Conservation (phyloP, 2,329 filamentous ascomycete genomes). For the Nothophaeocryptopus gaeumannii region DNA sequence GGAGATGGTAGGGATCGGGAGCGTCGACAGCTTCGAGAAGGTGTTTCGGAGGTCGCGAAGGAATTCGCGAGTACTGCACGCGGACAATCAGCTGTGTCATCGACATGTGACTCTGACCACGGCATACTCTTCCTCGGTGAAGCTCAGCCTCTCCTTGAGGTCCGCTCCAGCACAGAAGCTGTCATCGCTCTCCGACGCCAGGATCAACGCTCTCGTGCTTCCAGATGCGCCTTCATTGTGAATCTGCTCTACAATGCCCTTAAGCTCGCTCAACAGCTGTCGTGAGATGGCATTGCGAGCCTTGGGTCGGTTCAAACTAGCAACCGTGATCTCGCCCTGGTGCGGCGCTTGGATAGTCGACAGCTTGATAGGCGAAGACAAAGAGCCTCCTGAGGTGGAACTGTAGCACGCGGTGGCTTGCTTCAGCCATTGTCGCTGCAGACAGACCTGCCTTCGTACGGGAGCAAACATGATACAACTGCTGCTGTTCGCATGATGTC, state of each 20-base stretch:
- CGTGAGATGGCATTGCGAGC: conserved; percentile 89
- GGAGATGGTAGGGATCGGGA: conserved; percentile 86
- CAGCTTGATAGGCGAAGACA: conserved; percentile 56
- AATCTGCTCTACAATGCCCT: conserved; percentile 69
- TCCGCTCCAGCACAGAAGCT: conserved; percentile 95
- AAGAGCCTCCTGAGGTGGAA: conserved; percentile 18
- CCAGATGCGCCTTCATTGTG: conserved; percentile 56
- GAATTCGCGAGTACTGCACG: conserved; percentile 70
- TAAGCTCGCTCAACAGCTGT: conserved; percentile 69
- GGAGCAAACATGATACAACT: too few species aligned
- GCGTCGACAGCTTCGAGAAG: conserved; percentile 66
- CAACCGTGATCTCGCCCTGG: conserved; percentile 79
- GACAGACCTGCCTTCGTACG: too few species aligned
- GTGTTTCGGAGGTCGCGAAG: conserved; percentile 72
- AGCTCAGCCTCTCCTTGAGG: conserved; percentile 78
- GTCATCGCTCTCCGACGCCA: conserved; percentile 80
- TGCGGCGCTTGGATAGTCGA: conserved; percentile 73
- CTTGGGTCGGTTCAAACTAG: conserved; percentile 79
- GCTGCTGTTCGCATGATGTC: too few species aligned
- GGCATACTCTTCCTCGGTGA: conserved; percentile 73
- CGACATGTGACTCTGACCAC: neutral
- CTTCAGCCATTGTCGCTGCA: conserved; percentile 12
- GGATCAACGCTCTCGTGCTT: conserved; percentile 72
- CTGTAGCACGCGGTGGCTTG: conserved; percentile 9
- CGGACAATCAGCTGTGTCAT: neutral